phyloP scores from a whole-genome alignment of 495 filamentous ascomycete genomes.

The Melanomma pulvis-pyrius region DNA sequence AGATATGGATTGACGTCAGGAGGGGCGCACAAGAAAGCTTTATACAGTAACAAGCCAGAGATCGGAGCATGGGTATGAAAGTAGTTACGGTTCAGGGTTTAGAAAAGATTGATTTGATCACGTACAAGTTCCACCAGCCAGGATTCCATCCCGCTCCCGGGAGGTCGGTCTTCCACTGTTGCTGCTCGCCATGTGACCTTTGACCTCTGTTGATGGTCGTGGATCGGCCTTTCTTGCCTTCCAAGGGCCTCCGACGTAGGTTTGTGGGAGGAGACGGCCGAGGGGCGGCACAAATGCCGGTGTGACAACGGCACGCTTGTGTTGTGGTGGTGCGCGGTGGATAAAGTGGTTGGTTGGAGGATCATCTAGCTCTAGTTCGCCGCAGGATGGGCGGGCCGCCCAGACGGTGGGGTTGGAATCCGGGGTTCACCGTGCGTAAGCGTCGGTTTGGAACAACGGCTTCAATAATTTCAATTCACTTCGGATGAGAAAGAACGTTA shows the following conservation, averaged over 20 bases:
- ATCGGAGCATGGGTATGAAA: slow-evolving; percentile 3
- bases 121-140: slow-evolving; percentile 9
- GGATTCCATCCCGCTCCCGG: slow-evolving; percentile 4
- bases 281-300: not conserved
- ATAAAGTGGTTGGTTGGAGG: slow-evolving; percentile 9
- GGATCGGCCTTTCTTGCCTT: not conserved
- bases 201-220: not conserved
- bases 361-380: too few species aligned
- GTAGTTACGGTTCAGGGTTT: not conserved
- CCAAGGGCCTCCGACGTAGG: not conserved
- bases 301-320: not conserved
- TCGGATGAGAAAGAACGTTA: not conserved
- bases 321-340: not conserved
- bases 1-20: not conserved
- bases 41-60: slow-evolving; percentile 1
- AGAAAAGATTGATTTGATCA: slow-evolving; percentile 4
- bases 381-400: slow-evolving; percentile 12
- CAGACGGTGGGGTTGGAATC: not conserved
- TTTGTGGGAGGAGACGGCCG: not conserved
- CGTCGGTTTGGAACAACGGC: not conserved
- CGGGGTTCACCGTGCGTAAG: not conserved
- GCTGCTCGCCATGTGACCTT: slow-evolving; percentile 4
- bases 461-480: too few species aligned
- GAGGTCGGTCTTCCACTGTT: not conserved
- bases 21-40: not conserved